A percentile compares a stretch with the other conserved stretches of the same genome.
phyloP scores from a whole-genome alignment of 176 grass and related monocot species.

The Triticum timopheevii region DNA sequence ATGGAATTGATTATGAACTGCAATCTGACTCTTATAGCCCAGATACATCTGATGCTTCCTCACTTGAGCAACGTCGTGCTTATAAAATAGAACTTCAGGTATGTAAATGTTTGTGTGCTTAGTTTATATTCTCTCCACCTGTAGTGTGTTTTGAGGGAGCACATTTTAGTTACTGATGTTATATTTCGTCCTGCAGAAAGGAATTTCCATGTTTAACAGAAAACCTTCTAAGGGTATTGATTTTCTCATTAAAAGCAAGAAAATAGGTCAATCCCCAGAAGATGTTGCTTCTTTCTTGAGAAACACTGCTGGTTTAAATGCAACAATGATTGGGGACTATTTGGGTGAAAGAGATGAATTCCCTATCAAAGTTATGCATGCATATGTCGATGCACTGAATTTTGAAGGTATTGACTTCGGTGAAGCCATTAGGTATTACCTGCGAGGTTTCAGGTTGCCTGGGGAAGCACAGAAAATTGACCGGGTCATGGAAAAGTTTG shows the following conservation, averaged over 20 bases:
- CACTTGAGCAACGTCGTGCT: constrained; percentile 82
- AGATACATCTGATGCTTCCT: constrained; percentile 70
- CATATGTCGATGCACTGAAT: constrained; percentile 93
- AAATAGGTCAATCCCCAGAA: constrained; percentile 78
- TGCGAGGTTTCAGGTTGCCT: constrained; percentile 89
- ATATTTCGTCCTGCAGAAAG: constrained; percentile 77
- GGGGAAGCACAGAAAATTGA: constrained; percentile 99
- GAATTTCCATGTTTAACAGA: constrained; percentile 90
- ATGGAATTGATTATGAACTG: constrained; percentile 64
- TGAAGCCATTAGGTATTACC: constrained; percentile 91
- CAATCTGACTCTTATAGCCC: constrained; percentile 51
- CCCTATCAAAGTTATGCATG: constrained; percentile 99
- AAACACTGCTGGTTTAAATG: constrained; percentile 77
- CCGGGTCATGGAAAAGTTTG: constrained; percentile 99
- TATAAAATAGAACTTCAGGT: constrained; percentile 97
- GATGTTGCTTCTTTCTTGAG: constrained; percentile 86
- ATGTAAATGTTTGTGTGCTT: constrained; percentile 37
- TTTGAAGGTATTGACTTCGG: constrained; percentile 92
- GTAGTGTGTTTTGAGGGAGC: background rate
- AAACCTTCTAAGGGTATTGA: constrained; percentile 95
- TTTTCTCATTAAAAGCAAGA: constrained; percentile 86
- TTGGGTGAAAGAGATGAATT: constrained; percentile 97
- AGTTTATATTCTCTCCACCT: constrained; percentile 1
- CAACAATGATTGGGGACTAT: constrained; percentile 94
- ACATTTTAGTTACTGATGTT: constrained; percentile 16